Percentiles rank a stretch among this genome's conserved stretches.
These are phyloP conservation scores for Physcomitrium patens DNA, from an alignment of 225 moss, liverwort and hornwort species.

Conservation along the genomic window DNA sequence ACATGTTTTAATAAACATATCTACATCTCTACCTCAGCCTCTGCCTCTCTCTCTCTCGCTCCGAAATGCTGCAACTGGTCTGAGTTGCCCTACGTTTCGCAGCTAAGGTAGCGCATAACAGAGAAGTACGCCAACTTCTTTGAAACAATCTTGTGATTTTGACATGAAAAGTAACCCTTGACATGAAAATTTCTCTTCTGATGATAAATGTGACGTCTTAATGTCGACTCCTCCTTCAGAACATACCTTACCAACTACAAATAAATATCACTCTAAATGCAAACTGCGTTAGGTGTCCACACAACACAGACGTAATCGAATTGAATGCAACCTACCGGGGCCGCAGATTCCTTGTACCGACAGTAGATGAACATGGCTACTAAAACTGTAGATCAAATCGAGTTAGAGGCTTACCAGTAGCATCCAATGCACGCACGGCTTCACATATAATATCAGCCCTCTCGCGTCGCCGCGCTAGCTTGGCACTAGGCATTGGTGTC, in stretches of 20 bases:
- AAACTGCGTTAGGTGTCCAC: too few species aligned
- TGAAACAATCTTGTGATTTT: not conserved
- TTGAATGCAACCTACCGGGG: too few species aligned
- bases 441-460: constrained; percentile 94
- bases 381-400: not conserved
- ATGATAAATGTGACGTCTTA: constrained; percentile 19
- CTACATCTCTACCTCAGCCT: too few species aligned
- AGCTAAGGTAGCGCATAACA: not conserved
- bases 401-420: constrained; percentile 62
- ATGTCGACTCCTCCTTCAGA: not conserved
- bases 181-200: not conserved
- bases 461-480: constrained; percentile 76
- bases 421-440: constrained; percentile 95
- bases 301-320: too few species aligned
- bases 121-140: not conserved
- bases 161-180: not conserved
- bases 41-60: too few species aligned
- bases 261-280: too few species aligned
- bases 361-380: too few species aligned
- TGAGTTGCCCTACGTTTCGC: not conserved
- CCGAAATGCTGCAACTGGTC: too few species aligned
- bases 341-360: too few species aligned
- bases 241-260: not conserved
- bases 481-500: constrained; percentile 75
- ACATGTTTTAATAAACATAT: too few species aligned